Evolutionary conservation across 2,329 filamentous ascomycete genomes (phyloP), one percentile per base, ranked within the genome.

Genomic region (Tolypocladium ovalisporum): DNA sequence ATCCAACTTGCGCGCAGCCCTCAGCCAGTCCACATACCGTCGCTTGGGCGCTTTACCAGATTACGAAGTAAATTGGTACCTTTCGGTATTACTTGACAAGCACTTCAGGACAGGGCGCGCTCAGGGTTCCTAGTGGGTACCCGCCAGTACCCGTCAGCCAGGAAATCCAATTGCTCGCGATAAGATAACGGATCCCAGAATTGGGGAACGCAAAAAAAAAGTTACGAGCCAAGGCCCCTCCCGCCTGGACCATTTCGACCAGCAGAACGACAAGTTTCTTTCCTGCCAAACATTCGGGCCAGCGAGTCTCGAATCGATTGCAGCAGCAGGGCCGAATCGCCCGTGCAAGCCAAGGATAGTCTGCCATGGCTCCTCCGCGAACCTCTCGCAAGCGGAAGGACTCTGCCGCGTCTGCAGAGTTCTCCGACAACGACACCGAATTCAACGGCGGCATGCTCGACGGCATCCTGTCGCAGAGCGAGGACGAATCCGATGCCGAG

Each of bases 341-440:
- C 19, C 22, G 47, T 52, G 29, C 29, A 34, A 35, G 29, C 29
- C 19, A 34, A 35, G 2, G 3, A 22, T 52, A 9, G 29, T 3
- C 47, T 35, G 17, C 29, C 12, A 65, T 65, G 63, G 54, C 54
- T 56, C 52, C n/a, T 40, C 52, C 58, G 59, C 57, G 57, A 54
- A 56, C 44, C 47, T 65, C 68, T 64, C 78, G 81, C 69, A 89
- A 89, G 76, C 82, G 86, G 62, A 89, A 88, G 72, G 81, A 81
- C 60, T 76, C 82, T 24, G 79, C 77, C 29, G 76, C 76, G 36
- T 81, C 83, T 63, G 72, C 76, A 17, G 75, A 80, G 60, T 84
- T 81, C 27, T 57, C 56, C 19, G 59, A 57, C 32, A 34, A 29
- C 17, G 84, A 85, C 40, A 79, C 84, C 63, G 85, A 87, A 63